A percentile compares a stretch with the other conserved stretches of the same genome.
Conservation (phyloP, 1,284 basidiomycete genomes). For the Baeospora myosura region DNA sequence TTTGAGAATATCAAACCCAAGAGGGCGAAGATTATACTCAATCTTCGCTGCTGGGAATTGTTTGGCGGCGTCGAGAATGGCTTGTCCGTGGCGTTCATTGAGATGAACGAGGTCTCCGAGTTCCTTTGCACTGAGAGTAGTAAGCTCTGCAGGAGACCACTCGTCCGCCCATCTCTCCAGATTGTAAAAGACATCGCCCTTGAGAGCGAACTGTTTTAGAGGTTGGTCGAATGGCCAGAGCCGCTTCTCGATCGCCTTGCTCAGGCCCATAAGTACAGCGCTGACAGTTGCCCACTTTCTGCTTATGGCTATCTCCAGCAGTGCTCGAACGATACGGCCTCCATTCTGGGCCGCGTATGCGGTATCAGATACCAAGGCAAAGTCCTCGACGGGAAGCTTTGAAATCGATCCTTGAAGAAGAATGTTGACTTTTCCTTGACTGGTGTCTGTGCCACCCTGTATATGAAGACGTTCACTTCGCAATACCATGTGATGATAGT, state of each 20-base stretch:
- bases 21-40: slow-evolving; percentile 66
- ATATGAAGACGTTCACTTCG: slow-evolving; percentile 2
- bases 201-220: slow-evolving; percentile 73
- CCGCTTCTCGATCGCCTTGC: slow-evolving; percentile 89
- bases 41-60: slow-evolving; percentile 82
- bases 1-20: slow-evolving; percentile 80
- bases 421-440: slow-evolving; percentile 82
- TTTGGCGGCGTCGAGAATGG: slow-evolving; percentile 74
- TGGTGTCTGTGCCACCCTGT: slow-evolving; percentile 73
- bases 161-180: slow-evolving; percentile 84
- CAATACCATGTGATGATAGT: not conserved
- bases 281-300: slow-evolving; percentile 85
- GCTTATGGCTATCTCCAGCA: slow-evolving; percentile 92
- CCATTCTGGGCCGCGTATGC: slow-evolving; percentile 93
- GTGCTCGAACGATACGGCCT: slow-evolving; percentile 87
- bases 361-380: slow-evolving; percentile 93
- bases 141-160: slow-evolving; percentile 72
- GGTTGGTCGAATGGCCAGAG: slow-evolving; percentile 98
- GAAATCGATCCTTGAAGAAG: slow-evolving; percentile 92
- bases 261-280: slow-evolving; percentile 80
- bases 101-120: slow-evolving; percentile 82
- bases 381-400: slow-evolving; percentile 78
- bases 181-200: slow-evolving; percentile 74
- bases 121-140: slow-evolving; percentile 65
- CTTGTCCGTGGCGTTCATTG: slow-evolving; percentile 80